phyloP scores from a whole-genome alignment of 140 eudicot genomes.

The Senecio squalidus region DNA sequence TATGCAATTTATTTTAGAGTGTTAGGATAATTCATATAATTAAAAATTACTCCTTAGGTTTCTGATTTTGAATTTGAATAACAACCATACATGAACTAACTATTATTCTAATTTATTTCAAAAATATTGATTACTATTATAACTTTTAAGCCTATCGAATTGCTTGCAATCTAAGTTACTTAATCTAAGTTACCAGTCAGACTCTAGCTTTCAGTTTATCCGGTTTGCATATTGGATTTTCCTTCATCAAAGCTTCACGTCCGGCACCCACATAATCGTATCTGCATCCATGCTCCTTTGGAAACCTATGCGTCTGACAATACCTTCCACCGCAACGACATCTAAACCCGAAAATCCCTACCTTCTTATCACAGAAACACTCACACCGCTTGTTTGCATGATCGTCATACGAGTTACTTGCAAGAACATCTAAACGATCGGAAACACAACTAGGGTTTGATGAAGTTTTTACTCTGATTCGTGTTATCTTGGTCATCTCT shows the following conservation, averaged over 20 bases:
- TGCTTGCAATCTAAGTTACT: too few species aligned
- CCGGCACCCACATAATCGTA: slow-evolving; percentile 28
- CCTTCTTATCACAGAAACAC: slow-evolving; percentile 36
- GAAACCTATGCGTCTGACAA: slow-evolving; percentile 32
- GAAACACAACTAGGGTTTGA: not conserved
- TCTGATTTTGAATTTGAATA: too few species aligned
- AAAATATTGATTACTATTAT: too few species aligned
- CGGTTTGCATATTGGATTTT: slow-evolving; percentile 22
- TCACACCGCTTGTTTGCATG: slow-evolving; percentile 16
- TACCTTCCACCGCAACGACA: slow-evolving; percentile 45
- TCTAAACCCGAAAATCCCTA: slow-evolving; percentile 12
- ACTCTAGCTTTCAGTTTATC: slow-evolving; percentile 27
- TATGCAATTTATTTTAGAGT: too few species aligned
- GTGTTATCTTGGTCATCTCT: not conserved
- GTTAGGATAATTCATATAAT: too few species aligned
- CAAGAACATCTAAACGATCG: not conserved
- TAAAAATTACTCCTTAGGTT: too few species aligned
- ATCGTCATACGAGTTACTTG: not conserved
- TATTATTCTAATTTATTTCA: too few species aligned
- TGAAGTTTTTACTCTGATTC: slow-evolving; percentile 1
- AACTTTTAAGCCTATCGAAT: too few species aligned
- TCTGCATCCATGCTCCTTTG: slow-evolving; percentile 44
- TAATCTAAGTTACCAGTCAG: too few species aligned
- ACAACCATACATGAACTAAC: too few species aligned
- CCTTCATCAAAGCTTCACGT: slow-evolving; percentile 23